Percentiles rank a stretch among this genome's conserved stretches.
phyloP scores from a whole-genome alignment of 2,329 filamentous ascomycete species.

The Hymenoscyphus linearis region DNA sequence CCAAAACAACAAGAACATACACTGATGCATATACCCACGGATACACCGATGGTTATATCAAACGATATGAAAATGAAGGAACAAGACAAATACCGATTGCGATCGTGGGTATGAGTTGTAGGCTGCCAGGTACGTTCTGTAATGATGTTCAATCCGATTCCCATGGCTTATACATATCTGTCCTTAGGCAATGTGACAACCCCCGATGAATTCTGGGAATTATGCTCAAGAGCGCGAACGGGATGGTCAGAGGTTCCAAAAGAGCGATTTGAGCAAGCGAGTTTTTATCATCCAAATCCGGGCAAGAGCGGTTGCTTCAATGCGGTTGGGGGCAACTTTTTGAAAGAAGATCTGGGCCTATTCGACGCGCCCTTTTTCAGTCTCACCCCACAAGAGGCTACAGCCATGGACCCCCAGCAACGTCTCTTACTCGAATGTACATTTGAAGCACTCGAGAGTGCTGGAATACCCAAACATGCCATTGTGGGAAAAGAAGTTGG shows the following conservation, averaged over 20 bases:
- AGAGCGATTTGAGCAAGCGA: conserved; percentile 42
- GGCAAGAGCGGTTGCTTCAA: conserved; percentile 20
- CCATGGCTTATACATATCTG: neutral
- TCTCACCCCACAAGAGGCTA: conserved; percentile 73
- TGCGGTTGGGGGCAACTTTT: conserved; percentile 17
- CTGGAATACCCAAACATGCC: conserved; percentile 17
- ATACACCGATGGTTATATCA: conserved; percentile 24
- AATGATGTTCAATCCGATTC: too few species aligned
- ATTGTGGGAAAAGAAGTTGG: conserved; percentile 21
- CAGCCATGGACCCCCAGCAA: conserved; percentile 75
- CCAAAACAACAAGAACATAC: conserved; percentile 6
- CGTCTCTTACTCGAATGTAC: conserved; percentile 68
- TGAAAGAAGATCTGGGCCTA: conserved; percentile 19
- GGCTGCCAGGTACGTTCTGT: conserved; percentile 26
- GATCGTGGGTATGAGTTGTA: conserved; percentile 36
- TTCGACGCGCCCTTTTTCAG: conserved; percentile 54
- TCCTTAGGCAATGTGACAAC: conserved; percentile 29
- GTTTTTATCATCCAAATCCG: conserved; percentile 47
- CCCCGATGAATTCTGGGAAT: conserved; percentile 35
- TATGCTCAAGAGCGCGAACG: conserved; percentile 32
- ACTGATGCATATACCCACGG: conserved; percentile 22
- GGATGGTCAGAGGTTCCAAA: conserved; percentile 30
- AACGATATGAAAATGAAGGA: conserved; percentile 2
- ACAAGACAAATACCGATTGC: conserved; percentile 32
- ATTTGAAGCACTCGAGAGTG: conserved; percentile 55